Base-by-base conservation (phyloP, 2,329 filamentous ascomycete genomes). In the Colletotrichum musicola region DNA sequence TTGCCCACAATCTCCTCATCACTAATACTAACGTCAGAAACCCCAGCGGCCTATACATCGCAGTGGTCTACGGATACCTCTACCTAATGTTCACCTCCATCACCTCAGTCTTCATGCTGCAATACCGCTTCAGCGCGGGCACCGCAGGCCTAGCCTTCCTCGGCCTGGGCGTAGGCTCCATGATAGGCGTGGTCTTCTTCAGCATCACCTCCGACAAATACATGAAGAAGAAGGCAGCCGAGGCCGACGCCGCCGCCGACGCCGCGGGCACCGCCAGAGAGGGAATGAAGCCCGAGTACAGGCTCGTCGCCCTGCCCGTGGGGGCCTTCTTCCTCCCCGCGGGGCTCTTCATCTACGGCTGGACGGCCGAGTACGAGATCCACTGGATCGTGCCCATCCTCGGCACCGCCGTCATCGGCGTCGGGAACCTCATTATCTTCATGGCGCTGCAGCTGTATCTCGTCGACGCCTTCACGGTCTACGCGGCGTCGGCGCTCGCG, bases 391-490 rank as follows among this genome's bases (percentile, higher is more conserved):
- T 81, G 0, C 87, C 88, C 1, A 87, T 89, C 44, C 80, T 88
- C 4, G 83, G 81, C 1, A 88, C 85, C 0, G 75, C 78, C 2
- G 73, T 88, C 5, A 81, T 88, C 13, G 87, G 86, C 0, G 68
- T 82, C 1, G 82, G 81, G 1, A 81, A 83, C 55, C 73, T 85
- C 6, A 73, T 80, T 22, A 78, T 82, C 4, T 84, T 83, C 67
- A 87, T 90, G 83, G 82, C 83, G 0, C 78, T 88, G 2, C 85
- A 87, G 64, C 88, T 88, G 6, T 93, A 93, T 71, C 83, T 92
- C 4, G 86, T 92, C 38, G 90, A 93, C 63, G 83, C 86, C 2
- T 85, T 83, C 63, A 79, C 79, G 20, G 69, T 81, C 47, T 85
- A 84, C 65, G 82, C 84, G 4, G 84, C 84, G n/a, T 81, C 78